Evolutionary conservation across 108 stramenopile species (phyloP), one percentile per base, ranked within the genome.

Genomic region (Cyclotella choctawhatcheeana): DNA sequence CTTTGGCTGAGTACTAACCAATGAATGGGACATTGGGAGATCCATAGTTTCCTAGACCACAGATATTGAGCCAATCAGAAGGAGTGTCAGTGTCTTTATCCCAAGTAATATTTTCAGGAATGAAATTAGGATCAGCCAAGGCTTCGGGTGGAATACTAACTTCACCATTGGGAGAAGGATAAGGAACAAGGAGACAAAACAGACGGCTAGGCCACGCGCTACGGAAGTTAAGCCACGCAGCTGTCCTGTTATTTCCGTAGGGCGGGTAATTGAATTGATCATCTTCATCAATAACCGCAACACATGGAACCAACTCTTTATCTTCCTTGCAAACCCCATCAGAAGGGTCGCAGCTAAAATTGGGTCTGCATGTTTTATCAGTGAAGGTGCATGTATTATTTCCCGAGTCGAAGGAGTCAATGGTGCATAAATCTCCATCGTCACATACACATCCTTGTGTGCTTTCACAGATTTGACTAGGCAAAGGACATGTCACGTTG

Each of bases 271-370:
- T 40, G 12, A 12, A 40, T 8, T 40, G 6, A 40, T 12, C 12
- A 58, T 58, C 56, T 31, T 58, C 29, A 58, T 58, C 56, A 14
- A 58, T 58, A 2, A 58, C 56, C 30, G 56, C 56, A 2, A 58
- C 32, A 8, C 56, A 58, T 2, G 56, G 56, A 0, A 58, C 56
- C 6, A 27, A 26, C 20, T 27, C 5, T 27, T 55, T 30, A 29
- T 24, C 22, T 10, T 4, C 29, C 22, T 30, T 55, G 29, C 26
- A 29, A 5, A 26, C 27, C 48, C 48, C 48, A n/a, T 50, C 48
- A n/a, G 48, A 4, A 50, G 48, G 48, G n/a, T 50, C 48, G n/a
- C 48, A 50, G 48, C 48, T 50, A 5, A 35, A 2, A 2, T 33
- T n/a, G 3, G 17, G 17, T 18, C 16, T 5, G 18, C 34, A 59